Evolutionary conservation across 768 basidiomycete species (phyloP).

Genomic region (Suillus tomentosus): DNA sequence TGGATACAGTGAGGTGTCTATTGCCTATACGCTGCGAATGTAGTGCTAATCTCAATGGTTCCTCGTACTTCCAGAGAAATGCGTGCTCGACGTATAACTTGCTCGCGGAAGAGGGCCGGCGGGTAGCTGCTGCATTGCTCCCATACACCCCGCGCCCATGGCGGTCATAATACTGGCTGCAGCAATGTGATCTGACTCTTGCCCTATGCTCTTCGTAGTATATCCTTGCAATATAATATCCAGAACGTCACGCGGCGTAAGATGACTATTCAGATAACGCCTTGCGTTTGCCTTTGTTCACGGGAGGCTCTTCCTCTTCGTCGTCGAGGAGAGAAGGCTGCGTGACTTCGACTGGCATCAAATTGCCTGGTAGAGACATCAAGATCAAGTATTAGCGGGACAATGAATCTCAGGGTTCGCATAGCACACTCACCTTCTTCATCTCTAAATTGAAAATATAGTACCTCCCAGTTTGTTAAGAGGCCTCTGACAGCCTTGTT

Average conservation of each 20-base stretch:
- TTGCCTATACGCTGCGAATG: not conserved
- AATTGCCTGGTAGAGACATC: constrained; percentile 44
- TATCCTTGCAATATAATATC: not conserved
- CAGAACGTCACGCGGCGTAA: not conserved
- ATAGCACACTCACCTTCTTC: constrained; percentile 51
- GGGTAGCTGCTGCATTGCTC: constrained; percentile 88
- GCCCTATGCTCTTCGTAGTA: not conserved
- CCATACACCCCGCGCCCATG: constrained; percentile 61
- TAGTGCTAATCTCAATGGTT: not conserved
- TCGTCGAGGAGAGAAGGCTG: constrained; percentile 63
- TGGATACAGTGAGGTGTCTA: constrained; percentile 64
- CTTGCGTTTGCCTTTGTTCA: constrained; percentile 65
- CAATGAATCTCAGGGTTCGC: not conserved
- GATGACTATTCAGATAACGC: constrained; percentile 37
- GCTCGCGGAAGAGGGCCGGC: constrained; percentile 88
- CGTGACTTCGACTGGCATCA: constrained; percentile 60
- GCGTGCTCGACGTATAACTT: constrained; percentile 96
- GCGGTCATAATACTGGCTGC: constrained; percentile 24
- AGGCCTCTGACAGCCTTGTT: constrained; percentile 49
- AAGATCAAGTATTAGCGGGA: constrained; percentile 10
- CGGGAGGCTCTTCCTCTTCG: constrained; percentile 48
- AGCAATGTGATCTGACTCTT: not conserved
- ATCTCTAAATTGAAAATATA: constrained; percentile 71
- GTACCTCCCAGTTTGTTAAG: constrained; percentile 62
- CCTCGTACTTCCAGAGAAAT: constrained; percentile 58